A percentile compares a stretch with the other conserved stretches of the same genome.
These are phyloP conservation scores for Ustilaginoidea virens DNA, from an alignment of 2,329 filamentous ascomycete species.

Conservation along the genomic window DNA sequence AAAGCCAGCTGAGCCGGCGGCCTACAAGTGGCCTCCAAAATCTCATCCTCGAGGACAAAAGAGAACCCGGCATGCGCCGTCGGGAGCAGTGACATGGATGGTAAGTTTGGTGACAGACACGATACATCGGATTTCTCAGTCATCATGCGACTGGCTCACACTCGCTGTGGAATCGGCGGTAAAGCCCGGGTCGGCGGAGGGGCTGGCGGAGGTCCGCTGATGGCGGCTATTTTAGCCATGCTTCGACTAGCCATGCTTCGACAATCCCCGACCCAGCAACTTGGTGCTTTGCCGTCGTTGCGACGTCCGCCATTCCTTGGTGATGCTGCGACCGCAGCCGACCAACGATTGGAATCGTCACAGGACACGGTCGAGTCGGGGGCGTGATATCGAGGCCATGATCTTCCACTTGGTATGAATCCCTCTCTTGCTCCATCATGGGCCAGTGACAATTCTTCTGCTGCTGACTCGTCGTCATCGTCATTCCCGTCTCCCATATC, in stretches of 20 bases:
- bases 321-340: constrained; percentile 8
- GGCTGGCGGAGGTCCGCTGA: constrained; percentile 33
- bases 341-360: constrained; percentile 11
- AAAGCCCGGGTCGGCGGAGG: constrained; percentile 40
- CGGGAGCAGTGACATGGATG: no score
- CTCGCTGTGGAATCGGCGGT: constrained; percentile 32
- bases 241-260: constrained; percentile 28
- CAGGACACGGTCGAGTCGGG: constrained; percentile 5
- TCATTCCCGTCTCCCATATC: neutral
- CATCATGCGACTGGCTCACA: constrained; percentile 1
- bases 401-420: constrained; percentile 13
- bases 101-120: no score
- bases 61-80: no score
- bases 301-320: no score
- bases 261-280: constrained; percentile 11
- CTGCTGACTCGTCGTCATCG: constrained; percentile 6
- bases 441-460: neutral
- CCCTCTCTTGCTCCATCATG: constrained; percentile 12
- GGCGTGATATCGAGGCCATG: constrained; percentile 9
- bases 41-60: no score
- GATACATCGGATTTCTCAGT: neutral
- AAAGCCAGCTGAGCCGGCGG: no score
- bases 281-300: constrained; percentile 8
- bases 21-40: no score
- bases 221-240: constrained; percentile 31